Evolutionary conservation across 108 stramenopile species (phyloP).

Genomic region (Discostella pseudostelligera): DNA sequence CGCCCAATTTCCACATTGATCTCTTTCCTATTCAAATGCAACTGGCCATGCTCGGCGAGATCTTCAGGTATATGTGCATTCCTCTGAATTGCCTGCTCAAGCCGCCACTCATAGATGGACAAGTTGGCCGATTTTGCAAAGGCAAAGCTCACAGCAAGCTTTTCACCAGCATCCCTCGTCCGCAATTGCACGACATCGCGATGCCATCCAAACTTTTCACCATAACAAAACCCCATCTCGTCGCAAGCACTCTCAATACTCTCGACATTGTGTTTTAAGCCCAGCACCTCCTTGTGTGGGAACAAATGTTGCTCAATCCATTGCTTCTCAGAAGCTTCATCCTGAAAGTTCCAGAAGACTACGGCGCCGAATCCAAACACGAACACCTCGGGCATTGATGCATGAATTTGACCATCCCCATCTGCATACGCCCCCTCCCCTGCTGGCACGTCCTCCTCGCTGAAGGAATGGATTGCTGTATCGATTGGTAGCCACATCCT

Average conservation of each 20-base stretch:
- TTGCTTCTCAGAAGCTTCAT: conserved; percentile 25
- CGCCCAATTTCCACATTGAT: conserved; percentile 47
- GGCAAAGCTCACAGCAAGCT: conserved; percentile 51
- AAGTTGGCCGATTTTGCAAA: conserved; percentile 42
- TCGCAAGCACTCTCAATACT: conserved; percentile 45
- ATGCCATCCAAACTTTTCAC: conserved; percentile 34
- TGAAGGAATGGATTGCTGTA: conserved; percentile 4
- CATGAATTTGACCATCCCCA: conserved; percentile 37
- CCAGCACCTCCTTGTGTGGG: conserved; percentile 29
- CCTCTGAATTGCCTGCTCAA: conserved; percentile 42
- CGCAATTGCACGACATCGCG: conserved; percentile 47
- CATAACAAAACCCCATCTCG: conserved; percentile 51
- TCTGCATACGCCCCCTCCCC: conserved; percentile 38
- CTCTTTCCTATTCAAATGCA: conserved; percentile 42
- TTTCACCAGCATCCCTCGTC: conserved; percentile 52
- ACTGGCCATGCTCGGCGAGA: conserved; percentile 39
- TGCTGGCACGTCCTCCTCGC: conserved; percentile 21
- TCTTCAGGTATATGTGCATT: conserved; percentile 54
- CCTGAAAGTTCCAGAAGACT: conserved; percentile 51
- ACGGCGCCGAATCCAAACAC: conserved; percentile 51
- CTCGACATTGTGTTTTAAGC: conserved; percentile 35
- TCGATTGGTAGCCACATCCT: conserved; percentile 41
- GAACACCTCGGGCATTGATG: conserved; percentile 50
- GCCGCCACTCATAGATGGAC: conserved; percentile 45
- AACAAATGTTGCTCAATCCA: conserved; percentile 48